phyloP scores from a whole-genome alignment of 75 land plant species.

The Cryptomeria japonica region DNA sequence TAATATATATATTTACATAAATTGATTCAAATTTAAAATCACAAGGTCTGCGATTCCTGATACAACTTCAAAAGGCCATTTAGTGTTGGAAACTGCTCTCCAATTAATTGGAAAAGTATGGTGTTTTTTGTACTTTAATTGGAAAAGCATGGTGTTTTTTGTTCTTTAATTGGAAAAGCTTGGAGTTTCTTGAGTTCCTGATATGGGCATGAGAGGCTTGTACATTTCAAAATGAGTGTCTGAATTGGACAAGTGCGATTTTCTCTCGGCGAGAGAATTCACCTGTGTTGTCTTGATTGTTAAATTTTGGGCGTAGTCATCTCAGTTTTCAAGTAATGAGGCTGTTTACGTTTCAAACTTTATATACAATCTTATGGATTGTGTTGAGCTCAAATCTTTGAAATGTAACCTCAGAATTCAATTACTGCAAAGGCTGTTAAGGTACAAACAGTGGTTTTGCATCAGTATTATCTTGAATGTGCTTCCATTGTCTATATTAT shows the following conservation, averaged over 20 bases:
- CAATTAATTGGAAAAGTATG: neutral
- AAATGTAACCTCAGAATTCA: neutral
- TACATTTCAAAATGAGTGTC: neutral
- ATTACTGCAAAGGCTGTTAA: neutral
- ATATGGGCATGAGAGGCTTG: neutral
- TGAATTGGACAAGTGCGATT: neutral
- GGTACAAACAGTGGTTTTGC: too few species aligned
- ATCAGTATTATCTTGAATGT: too few species aligned
- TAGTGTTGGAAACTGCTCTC: neutral
- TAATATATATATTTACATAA: constrained; percentile 5
- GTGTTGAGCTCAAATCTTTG: neutral
- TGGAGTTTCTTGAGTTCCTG: neutral
- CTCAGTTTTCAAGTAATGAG: neutral
- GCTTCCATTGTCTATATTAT: too few species aligned
- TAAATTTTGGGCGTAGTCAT: neutral
- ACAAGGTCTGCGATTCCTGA: neutral
- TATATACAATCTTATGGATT: neutral
- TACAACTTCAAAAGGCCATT: neutral
- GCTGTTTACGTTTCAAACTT: neutral
- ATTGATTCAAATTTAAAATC: neutral
- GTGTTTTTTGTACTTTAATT: neutral
- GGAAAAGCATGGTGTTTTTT: neutral
- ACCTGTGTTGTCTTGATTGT: neutral
- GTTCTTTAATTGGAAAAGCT: neutral
- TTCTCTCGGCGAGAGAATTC: neutral